These are phyloP conservation scores for Anisodus tanguticus DNA, from an alignment of 257 asterid species.

Conservation along the genomic window DNA sequence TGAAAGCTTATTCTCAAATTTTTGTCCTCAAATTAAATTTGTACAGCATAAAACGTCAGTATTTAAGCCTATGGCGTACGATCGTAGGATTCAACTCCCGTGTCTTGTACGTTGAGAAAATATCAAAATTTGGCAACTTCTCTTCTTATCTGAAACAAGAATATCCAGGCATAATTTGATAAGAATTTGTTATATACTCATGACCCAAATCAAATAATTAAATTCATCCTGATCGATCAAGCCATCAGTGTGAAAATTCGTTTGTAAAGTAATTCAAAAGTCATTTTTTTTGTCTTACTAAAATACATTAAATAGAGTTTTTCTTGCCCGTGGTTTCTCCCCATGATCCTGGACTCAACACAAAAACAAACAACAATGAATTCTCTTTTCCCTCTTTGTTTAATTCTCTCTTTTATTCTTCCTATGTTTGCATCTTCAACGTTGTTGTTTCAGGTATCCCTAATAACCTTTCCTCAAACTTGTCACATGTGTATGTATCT, in stretches of 20 bases:
- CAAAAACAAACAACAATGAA: constrained; percentile 35
- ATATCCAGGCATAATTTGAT: too few relatives aligned
- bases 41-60: too few relatives aligned
- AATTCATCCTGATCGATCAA: too few relatives aligned
- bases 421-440: constrained; percentile 43
- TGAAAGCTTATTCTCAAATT: too few relatives aligned
- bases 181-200: too few relatives aligned
- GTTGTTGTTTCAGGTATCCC: constrained; percentile 56
- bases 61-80: too few relatives aligned
- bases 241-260: too few relatives aligned
- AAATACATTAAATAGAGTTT: constrained; percentile 1
- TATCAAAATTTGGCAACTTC: not conserved
- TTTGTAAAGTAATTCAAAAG: not conserved
- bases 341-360: not conserved
- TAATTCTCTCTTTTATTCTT: constrained; percentile 32
- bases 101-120: too few relatives aligned
- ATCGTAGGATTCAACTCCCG: not conserved
- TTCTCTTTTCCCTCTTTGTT: constrained; percentile 19
- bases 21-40: too few relatives aligned
- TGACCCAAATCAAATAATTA: too few relatives aligned
- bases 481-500: not conserved
- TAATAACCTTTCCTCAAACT: not conserved
- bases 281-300: not conserved
- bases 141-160: too few relatives aligned
- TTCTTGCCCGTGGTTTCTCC: not conserved